These are phyloP conservation scores for Phtheirospermum japonicum DNA, from an alignment of 257 asterid genomes.

Conservation along the genomic window DNA sequence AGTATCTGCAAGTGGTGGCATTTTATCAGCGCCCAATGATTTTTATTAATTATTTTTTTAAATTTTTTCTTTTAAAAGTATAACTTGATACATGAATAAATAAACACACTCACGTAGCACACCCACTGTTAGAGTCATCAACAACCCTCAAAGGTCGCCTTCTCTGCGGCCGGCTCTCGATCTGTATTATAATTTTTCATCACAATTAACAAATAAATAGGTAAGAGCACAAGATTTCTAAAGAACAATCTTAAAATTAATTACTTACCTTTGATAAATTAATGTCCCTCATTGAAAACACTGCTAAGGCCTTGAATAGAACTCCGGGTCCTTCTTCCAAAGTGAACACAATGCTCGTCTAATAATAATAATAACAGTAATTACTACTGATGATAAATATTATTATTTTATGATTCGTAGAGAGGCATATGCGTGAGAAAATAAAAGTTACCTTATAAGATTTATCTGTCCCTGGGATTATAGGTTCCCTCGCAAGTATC, in stretches of 20 bases:
- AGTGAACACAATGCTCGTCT: conserved; percentile 93
- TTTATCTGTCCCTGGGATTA: conserved; percentile 43
- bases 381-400: neutral
- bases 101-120: conserved; percentile 61
- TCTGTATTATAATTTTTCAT: conserved; percentile 45
- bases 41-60: neutral
- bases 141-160: conserved; percentile 82
- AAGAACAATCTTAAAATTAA: neutral
- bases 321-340: conserved; percentile 97
- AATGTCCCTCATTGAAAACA: conserved; percentile 78
- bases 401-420: conserved; percentile 9
- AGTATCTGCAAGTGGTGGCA: conserved; percentile 62
- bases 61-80: neutral
- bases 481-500: conserved; percentile 81
- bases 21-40: conserved; percentile 7
- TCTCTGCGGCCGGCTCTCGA: conserved; percentile 94
- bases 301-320: conserved; percentile 93
- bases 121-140: conserved; percentile 72
- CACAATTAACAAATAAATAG: conserved; percentile 2
- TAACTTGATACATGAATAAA: neutral
- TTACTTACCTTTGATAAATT: conserved; percentile 73
- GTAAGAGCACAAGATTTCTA: conserved; percentile 12
- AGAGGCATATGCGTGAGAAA: conserved; percentile 29
- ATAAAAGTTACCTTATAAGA: conserved; percentile 34
- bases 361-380: neutral